Evolutionary conservation across 225 moss, liverwort and hornwort genomes (phyloP), one percentile per base, ranked within the genome.

Genomic region (Pleurozium schreberi): DNA sequence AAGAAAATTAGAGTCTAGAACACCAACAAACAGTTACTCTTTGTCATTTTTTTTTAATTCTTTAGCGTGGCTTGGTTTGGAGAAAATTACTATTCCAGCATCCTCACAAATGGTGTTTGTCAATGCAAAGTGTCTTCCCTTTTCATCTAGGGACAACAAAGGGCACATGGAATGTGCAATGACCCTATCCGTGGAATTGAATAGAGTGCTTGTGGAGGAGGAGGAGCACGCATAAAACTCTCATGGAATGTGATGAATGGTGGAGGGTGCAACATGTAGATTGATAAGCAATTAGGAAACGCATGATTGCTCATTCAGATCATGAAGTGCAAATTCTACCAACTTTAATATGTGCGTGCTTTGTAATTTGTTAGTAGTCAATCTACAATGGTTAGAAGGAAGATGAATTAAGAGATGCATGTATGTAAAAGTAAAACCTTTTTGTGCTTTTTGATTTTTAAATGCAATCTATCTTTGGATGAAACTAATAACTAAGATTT

Each of bases 151-250:
- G 18, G 18, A 7, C 12, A 58, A 25, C 5, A 80, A 38, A 18
- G 8, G 25, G 14, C 36, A 22, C 5, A 4, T 20, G 5, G 8
- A 75, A 75, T 75, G 21, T 22, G 3, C 14, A 76, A 23, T 53
- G 22, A 23, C 0, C 22, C 3, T 36, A 76, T 22, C 0, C 2
- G 2, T 38, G 6, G 7, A 57, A 80, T n/a, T n/a, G 40, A n/a
- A n/a, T 57, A 27, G 28, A 40, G 11, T 38, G 2, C 17, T n/a
- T 0, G 3, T 0, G 0, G 27, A 40, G 10, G 12, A 28, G 2
- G 9, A 55, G 21, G 17, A 53, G 6, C 4, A 40, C 27, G 18
- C 27, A 40, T 58, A n/a, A 57, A 18, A 11, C 3, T 58, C 15
- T 58, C 11, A 26, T n/a, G n/a, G n/a, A n/a, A n/a, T 57, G 17